Base-by-base conservation (phyloP, 2,329 filamentous ascomycete genomes). In the Zarea fungicola region DNA sequence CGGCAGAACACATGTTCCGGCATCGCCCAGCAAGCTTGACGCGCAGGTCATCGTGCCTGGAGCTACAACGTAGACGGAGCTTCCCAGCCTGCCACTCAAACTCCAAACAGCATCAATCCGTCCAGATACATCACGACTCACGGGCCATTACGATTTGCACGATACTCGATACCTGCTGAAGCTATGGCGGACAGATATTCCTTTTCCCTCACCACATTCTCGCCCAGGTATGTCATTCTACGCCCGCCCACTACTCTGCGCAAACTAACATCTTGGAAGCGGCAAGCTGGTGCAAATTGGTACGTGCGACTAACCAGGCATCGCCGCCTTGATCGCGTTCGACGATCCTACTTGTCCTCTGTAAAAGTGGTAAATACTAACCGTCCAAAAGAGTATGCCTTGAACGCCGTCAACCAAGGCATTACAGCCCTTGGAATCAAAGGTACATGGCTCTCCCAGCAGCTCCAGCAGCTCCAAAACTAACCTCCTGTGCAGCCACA, bases 201-300 rank as follows among this genome's bases (percentile, higher is more conserved):
- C 49, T 99, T 99, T 84, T 99, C 93, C 52, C 81, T 99, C 68
- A 99, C 93, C 56, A 99, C 93, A 57, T 99, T 99, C 85, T 97
- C 93, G 65, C 93, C 93, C 70, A 99, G 92, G 93, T 95, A 84
- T 72, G 83, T 65, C 65, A 56, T 51, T 56, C 40, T 49, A 42
- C n/a, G 32, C 52, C 52, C 47, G 54, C 51, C 50, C 49, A 54
- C 50, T 48, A 49, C 53, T 52, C 58, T 58, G 52, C 57, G 56
- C 62, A 63, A 23, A 68, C 75, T 80, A 70, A 82, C 67, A 59
- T 52, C 54, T 52, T 54, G 48, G 55, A 53, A 97, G 93, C 72
- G 93, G 93, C 69, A 99, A 99, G 79, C 86, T 99, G 76, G 92
- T 97, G 58, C 93, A 99, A 76, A 97, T 99, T 74, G 92, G 92